Evolutionary conservation across 345 rosid species (phyloP).

Genomic region (Capsella bursapastoris): DNA sequence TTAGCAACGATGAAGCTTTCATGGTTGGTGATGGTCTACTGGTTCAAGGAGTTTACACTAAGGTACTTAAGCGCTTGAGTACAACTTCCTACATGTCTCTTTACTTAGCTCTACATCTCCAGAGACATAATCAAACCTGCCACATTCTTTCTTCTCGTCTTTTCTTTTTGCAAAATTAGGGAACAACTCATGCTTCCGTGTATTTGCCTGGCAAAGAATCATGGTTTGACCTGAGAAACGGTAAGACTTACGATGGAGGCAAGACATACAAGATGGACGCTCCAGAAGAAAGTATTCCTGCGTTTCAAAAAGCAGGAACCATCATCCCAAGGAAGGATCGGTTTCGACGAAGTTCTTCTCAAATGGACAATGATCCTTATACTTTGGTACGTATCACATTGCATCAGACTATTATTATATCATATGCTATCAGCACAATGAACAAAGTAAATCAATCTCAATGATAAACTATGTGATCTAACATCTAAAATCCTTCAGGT

Average conservation of each 20-base stretch:
- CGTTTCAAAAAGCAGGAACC: slow-evolving; percentile 97
- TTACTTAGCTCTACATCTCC: neutral
- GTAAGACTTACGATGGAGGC: slow-evolving; percentile 68
- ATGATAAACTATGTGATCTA: neutral
- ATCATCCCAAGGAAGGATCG: slow-evolving; percentile 92
- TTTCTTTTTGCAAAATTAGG: slow-evolving; percentile 44
- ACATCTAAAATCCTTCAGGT: slow-evolving; percentile 54
- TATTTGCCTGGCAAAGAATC: slow-evolving; percentile 90
- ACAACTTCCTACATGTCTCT: slow-evolving; percentile 14
- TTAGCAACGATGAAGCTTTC: slow-evolving; percentile 90
- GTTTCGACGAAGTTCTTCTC: slow-evolving; percentile 88
- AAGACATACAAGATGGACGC: slow-evolving; percentile 71
- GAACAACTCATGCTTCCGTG: slow-evolving; percentile 69
- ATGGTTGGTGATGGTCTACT: slow-evolving; percentile 92
- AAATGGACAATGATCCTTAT: slow-evolving; percentile 93
- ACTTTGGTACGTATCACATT: slow-evolving; percentile 68
- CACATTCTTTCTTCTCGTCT: slow-evolving; percentile 3
- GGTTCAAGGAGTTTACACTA: slow-evolving; percentile 90
- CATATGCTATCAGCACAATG: slow-evolving; percentile 5
- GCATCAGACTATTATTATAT: neutral
- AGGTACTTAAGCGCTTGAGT: slow-evolving; percentile 53
- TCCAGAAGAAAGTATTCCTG: slow-evolving; percentile 86
- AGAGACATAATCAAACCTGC: slow-evolving; percentile 6
- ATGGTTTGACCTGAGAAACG: slow-evolving; percentile 90
- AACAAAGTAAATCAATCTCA: neutral